A percentile compares a stretch with the other conserved stretches of the same genome.
Evolutionary conservation across 495 filamentous ascomycete genomes (phyloP).

Genomic region (Aspergillus ostianus): DNA sequence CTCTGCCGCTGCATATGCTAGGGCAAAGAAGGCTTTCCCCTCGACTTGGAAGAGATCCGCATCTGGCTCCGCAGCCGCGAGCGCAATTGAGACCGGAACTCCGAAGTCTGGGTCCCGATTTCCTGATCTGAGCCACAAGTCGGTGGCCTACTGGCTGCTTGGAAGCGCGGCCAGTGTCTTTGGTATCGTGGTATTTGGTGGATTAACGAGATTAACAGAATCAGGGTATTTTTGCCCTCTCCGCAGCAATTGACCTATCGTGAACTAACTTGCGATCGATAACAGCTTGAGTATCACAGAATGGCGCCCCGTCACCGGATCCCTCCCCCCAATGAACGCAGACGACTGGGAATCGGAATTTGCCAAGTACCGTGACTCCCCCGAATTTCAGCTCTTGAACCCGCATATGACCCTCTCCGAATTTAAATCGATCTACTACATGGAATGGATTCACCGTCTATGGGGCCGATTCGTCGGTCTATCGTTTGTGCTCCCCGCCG

Average conservation of each 20-base stretch:
- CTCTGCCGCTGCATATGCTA: slow-evolving; percentile 26
- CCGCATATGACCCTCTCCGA: slow-evolving; percentile 85
- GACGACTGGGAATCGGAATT: slow-evolving; percentile 90
- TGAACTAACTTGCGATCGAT: slow-evolving; percentile 23
- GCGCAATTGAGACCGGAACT: slow-evolving; percentile 22
- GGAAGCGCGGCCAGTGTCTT: slow-evolving; percentile 91
- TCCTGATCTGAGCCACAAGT: slow-evolving; percentile 68
- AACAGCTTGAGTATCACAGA: slow-evolving; percentile 92
- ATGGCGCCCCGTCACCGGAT: slow-evolving; percentile 96
- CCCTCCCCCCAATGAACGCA: slow-evolving; percentile 74
- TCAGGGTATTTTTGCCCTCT: slow-evolving; percentile 66
- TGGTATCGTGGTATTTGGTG: slow-evolving; percentile 94
- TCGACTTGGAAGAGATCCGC: slow-evolving; percentile 25
- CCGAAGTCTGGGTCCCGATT: slow-evolving; percentile 51
- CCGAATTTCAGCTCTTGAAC: slow-evolving; percentile 89
- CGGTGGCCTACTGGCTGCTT: slow-evolving; percentile 88
- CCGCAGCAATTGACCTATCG: not conserved
- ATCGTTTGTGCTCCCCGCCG: slow-evolving; percentile 80
- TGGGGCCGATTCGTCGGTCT: slow-evolving; percentile 94
- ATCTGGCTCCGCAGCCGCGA: slow-evolving; percentile 23
- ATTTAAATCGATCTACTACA: slow-evolving; percentile 98
- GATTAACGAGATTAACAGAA: slow-evolving; percentile 89
- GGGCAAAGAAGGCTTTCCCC: slow-evolving; percentile 34
- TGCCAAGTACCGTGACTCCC: slow-evolving; percentile 82
- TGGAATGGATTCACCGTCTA: slow-evolving; percentile 97